Conservation (phyloP, 225 moss, liverwort and hornwort species). For the Physcomitrium patens region DNA sequence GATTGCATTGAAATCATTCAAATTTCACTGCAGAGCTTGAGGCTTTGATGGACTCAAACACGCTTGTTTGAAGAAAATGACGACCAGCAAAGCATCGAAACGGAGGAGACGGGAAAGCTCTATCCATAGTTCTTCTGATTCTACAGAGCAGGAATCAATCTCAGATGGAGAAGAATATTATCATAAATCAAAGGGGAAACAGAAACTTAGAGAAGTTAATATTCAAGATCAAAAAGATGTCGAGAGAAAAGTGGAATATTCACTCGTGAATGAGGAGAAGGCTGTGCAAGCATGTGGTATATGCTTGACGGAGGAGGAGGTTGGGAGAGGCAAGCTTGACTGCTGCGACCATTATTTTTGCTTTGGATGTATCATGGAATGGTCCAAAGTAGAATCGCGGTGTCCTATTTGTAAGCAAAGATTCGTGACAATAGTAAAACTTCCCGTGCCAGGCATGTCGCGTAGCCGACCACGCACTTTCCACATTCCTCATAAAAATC, state of each 20-base stretch:
- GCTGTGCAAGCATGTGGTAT: conserved; percentile 81
- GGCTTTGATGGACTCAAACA: too few species aligned
- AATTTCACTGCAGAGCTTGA: too few species aligned
- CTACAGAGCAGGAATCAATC: conserved; percentile 40
- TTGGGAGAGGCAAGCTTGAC: conserved; percentile 87
- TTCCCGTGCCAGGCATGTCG: conserved; percentile 54
- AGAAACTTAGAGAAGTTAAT: conserved; percentile 38
- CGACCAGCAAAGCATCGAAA: conserved; percentile 44
- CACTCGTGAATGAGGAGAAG: conserved; percentile 33
- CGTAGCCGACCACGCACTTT: conserved; percentile 86
- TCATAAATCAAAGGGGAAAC: conserved; percentile 53
- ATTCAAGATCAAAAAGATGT: conserved; percentile 36
- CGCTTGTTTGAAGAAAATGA: conserved; percentile 33
- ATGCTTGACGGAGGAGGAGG: conserved; percentile 84
- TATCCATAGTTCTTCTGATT: conserved; percentile 39
- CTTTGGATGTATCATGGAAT: conserved; percentile 98
- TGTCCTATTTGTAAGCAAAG: conserved; percentile 97
- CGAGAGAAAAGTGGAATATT: conserved; percentile 36
- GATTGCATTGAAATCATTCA: too few species aligned
- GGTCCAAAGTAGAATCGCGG: conserved; percentile 92
- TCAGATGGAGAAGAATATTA: conserved; percentile 43
- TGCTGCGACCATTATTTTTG: conserved; percentile 96
- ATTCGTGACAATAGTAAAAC: conserved; percentile 71
- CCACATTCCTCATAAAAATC: conserved; percentile 79
- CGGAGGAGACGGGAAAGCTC: conserved; percentile 47